Evolutionary conservation across 345 rosid species (phyloP), one percentile per base, ranked within the genome.

Genomic region (Pistacia vera): DNA sequence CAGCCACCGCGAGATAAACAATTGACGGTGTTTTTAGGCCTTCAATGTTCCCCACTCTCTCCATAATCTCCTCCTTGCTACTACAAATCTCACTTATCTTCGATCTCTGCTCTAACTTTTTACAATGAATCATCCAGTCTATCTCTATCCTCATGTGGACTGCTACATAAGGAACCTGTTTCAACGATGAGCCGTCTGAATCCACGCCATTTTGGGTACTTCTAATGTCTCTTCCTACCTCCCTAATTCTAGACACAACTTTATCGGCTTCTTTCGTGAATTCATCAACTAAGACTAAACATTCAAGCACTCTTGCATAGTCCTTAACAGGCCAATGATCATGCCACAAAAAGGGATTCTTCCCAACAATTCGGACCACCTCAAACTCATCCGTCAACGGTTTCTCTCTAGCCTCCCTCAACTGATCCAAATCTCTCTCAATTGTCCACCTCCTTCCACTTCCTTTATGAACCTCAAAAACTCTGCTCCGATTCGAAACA

Each of bases 61-160:
- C 83, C 80, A 79, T 77, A 64, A 96, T 92, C 87, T 96, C 93
- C 72, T 81, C 82, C 81, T 90, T 96, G 86, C 98, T 92, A 65
- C 99, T 92, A 77, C 99, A 96, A 62, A 96, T 96, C 77, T 89
- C 86, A 74, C 75, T 85, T 16, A 91, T 79, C 62, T 88, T 88
- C 73, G 66, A 73, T 66, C 94, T 83, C 36, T 88, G 91, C 80
- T 96, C 97, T 63, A 96, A 77, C 60, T 96, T 96, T 87, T 91
- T 96, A 74, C 99, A 96, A 68, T 96, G 99, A 66, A 96, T 93
- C 97, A 92, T 90, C 99, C 99, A 96, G 70, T 96, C 99, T 73
- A 89, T 91, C 87, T 96, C 98, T 70, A 96, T 86, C 80, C 99
- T 92, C 99, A 96, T 91, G 79, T 96, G 98, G 76, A 96, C 97